Base-by-base conservation (phyloP, 495 filamentous ascomycete species). In the Penicillium samsonianum region DNA sequence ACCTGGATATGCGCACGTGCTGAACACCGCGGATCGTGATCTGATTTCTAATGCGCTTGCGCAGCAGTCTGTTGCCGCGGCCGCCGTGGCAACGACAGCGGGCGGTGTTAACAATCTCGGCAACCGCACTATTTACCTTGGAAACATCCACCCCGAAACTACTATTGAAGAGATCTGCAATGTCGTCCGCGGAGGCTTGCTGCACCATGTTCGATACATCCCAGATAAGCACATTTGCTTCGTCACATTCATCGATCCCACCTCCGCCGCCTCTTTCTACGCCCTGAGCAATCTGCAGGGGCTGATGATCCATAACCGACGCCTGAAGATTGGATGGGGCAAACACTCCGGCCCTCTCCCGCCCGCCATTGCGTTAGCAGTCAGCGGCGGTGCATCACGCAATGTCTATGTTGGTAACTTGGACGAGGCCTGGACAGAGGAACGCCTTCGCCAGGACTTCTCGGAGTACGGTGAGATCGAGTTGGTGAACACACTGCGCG, bases 181-280 rank as follows among this genome's bases (percentile, higher is more conserved):
- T 65, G 92, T 97, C 46, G 92, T 97, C 26, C 86, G 92, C 48
- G 92, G 92, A 42, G 92, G 92, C 59, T 79, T 97, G 57, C 78
- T 98, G 66, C 94, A 98, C 70, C 94, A 98, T 72, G 94, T 98
- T 73, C 91, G 94, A 52, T 98, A 97, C 75, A 98, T 98, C 63
- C 95, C 94, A 25, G 94, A 98, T 78, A 98, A 98, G 82, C 94
- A 98, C 74, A 98, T 98, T 64, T 98, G 94, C 80, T 98, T 98
- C 64, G 94, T 98, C 38, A 98, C 94, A 2, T 98, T 98, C 77
- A 98, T 98, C 71, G 94, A 98, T 73, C 94, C 94, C 33, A 98
- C 95, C 17, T 94, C 94, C 8, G 95, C 94, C 14, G 94, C 94
- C 48, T 96, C 92, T 4, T 98, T 98, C 78, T 98, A 96, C 69